Evolutionary conservation across 2,329 filamentous ascomycete genomes (phyloP).

Genomic region (Magnaporthiopsis incrustans): DNA sequence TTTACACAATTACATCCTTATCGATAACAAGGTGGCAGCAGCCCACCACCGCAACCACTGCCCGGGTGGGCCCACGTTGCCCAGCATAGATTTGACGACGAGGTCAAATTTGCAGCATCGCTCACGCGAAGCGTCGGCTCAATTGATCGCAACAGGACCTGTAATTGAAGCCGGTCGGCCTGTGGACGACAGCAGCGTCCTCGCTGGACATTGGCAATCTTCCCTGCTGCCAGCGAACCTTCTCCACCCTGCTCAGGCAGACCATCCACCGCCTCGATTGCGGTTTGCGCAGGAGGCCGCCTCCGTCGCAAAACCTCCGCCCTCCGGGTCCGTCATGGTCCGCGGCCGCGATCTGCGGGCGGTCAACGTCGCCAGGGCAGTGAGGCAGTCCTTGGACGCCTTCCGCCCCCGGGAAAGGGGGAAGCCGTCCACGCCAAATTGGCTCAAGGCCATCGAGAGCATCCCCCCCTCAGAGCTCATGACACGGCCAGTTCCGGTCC

Average conservation of each 20-base stretch:
- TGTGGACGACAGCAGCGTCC: neutral
- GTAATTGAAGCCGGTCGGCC: neutral
- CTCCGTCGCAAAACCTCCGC: neutral
- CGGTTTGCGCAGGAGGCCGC: neutral
- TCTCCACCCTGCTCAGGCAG: too few species aligned
- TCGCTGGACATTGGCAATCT: too few species aligned
- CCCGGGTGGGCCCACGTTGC: neutral
- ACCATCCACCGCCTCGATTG: neutral
- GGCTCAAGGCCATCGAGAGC: conserved; percentile 42
- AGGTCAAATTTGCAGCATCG: neutral
- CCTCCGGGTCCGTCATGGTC: neutral
- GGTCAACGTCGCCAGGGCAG: conserved; percentile 2
- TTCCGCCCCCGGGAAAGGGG: conserved; percentile 9
- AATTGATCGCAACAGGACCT: neutral
- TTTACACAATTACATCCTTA: neutral
- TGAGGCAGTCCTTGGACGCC: conserved; percentile 20
- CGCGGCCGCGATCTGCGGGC: conserved; percentile 7
- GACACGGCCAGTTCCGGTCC: conserved; percentile 42
- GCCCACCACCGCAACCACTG: neutral
- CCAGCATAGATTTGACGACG: neutral
- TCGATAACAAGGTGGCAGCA: neutral
- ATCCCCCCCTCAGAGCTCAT: conserved; percentile 53
- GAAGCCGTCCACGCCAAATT: conserved; percentile 29
- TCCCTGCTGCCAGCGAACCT: too few species aligned
- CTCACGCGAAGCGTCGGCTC: neutral